Percentiles rank a stretch among this genome's conserved stretches.
phyloP scores from a whole-genome alignment of 371 early-diverging fungal species.

The Mucor velutinosus region DNA sequence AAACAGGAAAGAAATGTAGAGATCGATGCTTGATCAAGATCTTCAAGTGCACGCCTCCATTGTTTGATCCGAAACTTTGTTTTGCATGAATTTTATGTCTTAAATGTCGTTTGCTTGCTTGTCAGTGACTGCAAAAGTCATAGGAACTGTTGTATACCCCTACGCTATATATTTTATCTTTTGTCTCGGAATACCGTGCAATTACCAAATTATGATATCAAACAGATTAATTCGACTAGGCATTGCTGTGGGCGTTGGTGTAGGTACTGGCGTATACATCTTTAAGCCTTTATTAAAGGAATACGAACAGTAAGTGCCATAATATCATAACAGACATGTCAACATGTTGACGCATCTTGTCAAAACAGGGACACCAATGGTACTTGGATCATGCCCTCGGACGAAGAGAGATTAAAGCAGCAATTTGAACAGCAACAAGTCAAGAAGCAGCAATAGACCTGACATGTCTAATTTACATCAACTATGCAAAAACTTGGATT shows the following conservation, averaged over 20 bases:
- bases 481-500: no score
- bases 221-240: slow-evolving; percentile 27
- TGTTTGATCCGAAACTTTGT: background rate
- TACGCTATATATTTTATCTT: background rate
- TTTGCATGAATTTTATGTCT: slow-evolving; percentile 1
- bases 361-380: slow-evolving; percentile 44
- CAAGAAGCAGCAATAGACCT: background rate
- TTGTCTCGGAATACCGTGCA: background rate
- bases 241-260: slow-evolving; percentile 44
- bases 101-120: background rate
- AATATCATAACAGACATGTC: background rate
- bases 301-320: slow-evolving; percentile 42
- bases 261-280: slow-evolving; percentile 48
- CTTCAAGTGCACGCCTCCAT: background rate
- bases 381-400: slow-evolving; percentile 48
- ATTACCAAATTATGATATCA: slow-evolving; percentile 18
- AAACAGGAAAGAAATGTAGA: background rate
- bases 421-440: background rate
- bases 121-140: slow-evolving; percentile 5
- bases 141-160: background rate
- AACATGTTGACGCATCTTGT: background rate
- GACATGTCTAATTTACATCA: background rate
- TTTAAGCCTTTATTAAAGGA: slow-evolving; percentile 49
- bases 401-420: slow-evolving; percentile 29
- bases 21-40: no score